These are phyloP conservation scores for Zymoseptoria brevis DNA, from an alignment of 2,329 filamentous ascomycete species.

Conservation along the genomic window DNA sequence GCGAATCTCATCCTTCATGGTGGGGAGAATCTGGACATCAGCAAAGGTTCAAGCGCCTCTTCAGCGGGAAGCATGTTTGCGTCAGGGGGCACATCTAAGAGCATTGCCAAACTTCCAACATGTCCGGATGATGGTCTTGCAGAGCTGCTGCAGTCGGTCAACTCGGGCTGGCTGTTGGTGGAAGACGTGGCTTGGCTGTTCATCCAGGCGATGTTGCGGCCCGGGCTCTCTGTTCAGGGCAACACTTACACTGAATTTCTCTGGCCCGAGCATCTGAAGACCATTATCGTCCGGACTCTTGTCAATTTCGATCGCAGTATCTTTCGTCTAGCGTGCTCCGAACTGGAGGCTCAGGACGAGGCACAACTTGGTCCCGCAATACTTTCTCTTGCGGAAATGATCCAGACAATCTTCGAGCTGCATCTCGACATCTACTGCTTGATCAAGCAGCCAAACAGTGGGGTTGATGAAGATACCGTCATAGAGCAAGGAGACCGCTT, in stretches of 20 bases:
- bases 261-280: constrained; percentile 51
- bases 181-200: constrained; percentile 48
- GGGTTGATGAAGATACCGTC: constrained; percentile 45
- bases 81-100: constrained; percentile 9
- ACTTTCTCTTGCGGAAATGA: constrained; percentile 42
- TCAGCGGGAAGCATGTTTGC: constrained; percentile 11
- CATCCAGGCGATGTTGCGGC: constrained; percentile 45
- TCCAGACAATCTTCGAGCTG: constrained; percentile 57
- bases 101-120: constrained; percentile 5
- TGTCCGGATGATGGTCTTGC: constrained; percentile 30
- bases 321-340: constrained; percentile 26
- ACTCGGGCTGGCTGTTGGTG: constrained; percentile 39
- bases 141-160: constrained; percentile 39
- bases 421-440: constrained; percentile 58
- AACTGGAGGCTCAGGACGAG: constrained; percentile 1
- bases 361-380: constrained; percentile 12
- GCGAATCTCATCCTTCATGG: constrained; percentile 22
- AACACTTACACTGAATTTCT: constrained; percentile 44
- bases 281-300: constrained; percentile 46
- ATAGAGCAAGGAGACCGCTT: constrained; percentile 51
- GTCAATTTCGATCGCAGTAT: constrained; percentile 48
- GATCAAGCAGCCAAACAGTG: constrained; percentile 54
- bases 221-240: constrained; percentile 19
- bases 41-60: constrained; percentile 7
- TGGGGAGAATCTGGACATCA: constrained; percentile 21